phyloP scores from a whole-genome alignment of 2,329 filamentous ascomycete species.

The Apiospora malaysiana region DNA sequence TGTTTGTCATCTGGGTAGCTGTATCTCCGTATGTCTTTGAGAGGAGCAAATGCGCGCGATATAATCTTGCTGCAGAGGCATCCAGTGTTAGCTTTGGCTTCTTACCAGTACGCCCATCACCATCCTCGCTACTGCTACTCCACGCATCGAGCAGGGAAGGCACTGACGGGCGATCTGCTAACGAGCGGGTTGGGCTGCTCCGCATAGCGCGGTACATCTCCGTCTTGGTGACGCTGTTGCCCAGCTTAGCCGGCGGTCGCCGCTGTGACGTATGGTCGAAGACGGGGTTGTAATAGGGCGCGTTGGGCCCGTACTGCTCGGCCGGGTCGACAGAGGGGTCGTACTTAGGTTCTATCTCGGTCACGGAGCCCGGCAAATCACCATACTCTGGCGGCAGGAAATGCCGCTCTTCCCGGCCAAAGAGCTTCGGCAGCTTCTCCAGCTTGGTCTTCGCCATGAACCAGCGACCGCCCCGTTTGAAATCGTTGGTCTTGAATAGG shows the following conservation, averaged over 20 bases:
- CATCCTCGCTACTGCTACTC: background rate
- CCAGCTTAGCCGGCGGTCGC: background rate
- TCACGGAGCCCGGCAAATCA: background rate
- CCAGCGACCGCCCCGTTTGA: background rate
- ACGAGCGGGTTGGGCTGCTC: background rate
- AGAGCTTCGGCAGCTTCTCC: background rate
- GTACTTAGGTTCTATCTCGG: background rate
- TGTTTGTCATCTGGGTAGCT: background rate
- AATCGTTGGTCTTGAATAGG: background rate
- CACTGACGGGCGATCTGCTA: background rate
- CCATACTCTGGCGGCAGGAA: background rate
- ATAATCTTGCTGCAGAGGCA: background rate
- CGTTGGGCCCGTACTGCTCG: background rate
- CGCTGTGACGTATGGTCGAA: background rate
- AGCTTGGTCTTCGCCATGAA: background rate
- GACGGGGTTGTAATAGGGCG: background rate
- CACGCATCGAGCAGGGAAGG: conserved; percentile 5
- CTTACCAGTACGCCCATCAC: background rate
- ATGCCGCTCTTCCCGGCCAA: background rate
- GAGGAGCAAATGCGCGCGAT: background rate
- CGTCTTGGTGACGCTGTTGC: background rate
- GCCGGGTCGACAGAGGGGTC: background rate
- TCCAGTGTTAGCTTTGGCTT: conserved; percentile 4
- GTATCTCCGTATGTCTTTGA: background rate
- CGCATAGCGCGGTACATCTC: conserved; percentile 1